Evolutionary conservation across 345 rosid species (phyloP).

Genomic region (Capsella bursapastoris): DNA sequence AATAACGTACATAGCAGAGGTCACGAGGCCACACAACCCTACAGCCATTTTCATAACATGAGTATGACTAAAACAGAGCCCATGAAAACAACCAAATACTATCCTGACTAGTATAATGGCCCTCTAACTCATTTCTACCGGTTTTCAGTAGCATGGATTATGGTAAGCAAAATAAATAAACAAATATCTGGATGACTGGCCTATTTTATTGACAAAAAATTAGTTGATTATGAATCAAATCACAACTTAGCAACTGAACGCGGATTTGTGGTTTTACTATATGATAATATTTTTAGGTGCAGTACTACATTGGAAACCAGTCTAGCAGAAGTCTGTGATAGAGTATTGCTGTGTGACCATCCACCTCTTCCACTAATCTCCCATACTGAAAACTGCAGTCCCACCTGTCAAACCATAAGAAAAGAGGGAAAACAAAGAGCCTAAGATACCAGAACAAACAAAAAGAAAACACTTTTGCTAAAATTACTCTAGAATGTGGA

Average conservation of each 20-base stretch:
- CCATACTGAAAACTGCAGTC: slow-evolving; percentile 96
- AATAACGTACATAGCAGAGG: slow-evolving; percentile 97
- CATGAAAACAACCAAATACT: slow-evolving; percentile 15
- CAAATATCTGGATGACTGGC: not conserved
- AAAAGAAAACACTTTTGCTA: not conserved
- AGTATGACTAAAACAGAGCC: slow-evolving; percentile 12
- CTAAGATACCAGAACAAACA: slow-evolving; percentile 28
- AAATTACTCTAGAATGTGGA: slow-evolving; percentile 3
- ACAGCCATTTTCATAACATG: slow-evolving; percentile 40
- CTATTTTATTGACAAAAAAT: not conserved
- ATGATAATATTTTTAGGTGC: not conserved
- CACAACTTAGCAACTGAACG: not conserved
- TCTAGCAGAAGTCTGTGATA: slow-evolving; percentile 96
- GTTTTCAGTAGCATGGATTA: not conserved
- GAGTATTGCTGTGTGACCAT: slow-evolving; percentile 98
- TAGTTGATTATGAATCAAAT: not conserved
- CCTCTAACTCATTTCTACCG: not conserved
- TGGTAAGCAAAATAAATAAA: not conserved
- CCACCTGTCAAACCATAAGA: slow-evolving; percentile 71
- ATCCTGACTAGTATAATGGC: slow-evolving; percentile 4
- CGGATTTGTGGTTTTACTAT: not conserved
- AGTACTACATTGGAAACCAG: slow-evolving; percentile 87
- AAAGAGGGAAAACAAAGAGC: slow-evolving; percentile 16
- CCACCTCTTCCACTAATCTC: slow-evolving; percentile 98
- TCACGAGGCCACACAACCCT: slow-evolving; percentile 99